Conservation (phyloP, 1,284 basidiomycete genomes). For the Peniophora sp. region DNA sequence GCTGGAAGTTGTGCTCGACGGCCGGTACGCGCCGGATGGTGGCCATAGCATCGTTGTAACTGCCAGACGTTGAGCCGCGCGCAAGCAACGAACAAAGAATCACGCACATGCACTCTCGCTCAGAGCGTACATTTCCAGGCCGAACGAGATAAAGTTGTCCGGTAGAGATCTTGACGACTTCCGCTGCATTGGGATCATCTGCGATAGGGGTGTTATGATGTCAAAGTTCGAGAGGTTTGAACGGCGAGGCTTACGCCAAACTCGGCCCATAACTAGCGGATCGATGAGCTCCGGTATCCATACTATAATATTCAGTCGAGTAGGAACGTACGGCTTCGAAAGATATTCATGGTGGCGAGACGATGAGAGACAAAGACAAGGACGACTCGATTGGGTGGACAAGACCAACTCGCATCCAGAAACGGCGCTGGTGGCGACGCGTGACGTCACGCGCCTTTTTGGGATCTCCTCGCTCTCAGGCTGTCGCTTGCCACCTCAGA, state of each 20-base stretch:
- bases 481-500: background rate
- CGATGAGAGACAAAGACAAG: constrained; percentile 6
- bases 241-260: constrained; percentile 73
- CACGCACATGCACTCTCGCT: constrained; percentile 94
- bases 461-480: constrained; percentile 4
- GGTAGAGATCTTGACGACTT: constrained; percentile 90
- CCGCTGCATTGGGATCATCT: constrained; percentile 84
- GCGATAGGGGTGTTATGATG: constrained; percentile 1
- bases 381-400: constrained; percentile 5
- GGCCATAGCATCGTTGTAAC: constrained; percentile 93
- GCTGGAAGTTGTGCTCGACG: constrained; percentile 86
- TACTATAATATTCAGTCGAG: constrained; percentile 2
- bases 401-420: constrained; percentile 4
- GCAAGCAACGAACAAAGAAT: constrained; percentile 3
- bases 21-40: constrained; percentile 84
- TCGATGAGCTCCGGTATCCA: constrained; percentile 10
- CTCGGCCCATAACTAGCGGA: constrained; percentile 76
- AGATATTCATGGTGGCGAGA: constrained; percentile 57
- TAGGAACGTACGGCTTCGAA: constrained; percentile 68
- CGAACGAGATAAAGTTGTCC: constrained; percentile 91
- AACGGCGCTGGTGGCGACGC: constrained; percentile 4
- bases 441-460: constrained; percentile 13
- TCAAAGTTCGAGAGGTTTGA: constrained; percentile 3
- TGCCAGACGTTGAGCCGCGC: constrained; percentile 22
- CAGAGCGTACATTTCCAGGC: constrained; percentile 84